Conservation (phyloP, 2,329 filamentous ascomycete species). For the Pezicula radicicola region DNA sequence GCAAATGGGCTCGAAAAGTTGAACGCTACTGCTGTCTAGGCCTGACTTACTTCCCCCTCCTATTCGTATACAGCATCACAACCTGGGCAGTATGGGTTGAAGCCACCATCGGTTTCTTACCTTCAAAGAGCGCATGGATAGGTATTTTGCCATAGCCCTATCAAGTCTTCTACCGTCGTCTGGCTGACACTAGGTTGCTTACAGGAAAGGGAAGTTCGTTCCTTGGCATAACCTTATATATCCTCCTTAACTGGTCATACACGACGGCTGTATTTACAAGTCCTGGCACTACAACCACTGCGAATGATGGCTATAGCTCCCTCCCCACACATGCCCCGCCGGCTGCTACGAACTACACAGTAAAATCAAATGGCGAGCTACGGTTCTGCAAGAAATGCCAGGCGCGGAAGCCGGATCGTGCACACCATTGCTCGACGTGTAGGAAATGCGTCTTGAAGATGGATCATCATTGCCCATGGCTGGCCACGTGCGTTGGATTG, state of each 20-base stretch:
- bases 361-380: conserved; percentile 83
- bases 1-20: conserved; percentile 61
- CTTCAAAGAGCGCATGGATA: conserved; percentile 51
- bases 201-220: conserved; percentile 54
- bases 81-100: conserved; percentile 93
- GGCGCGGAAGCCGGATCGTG: conserved; percentile 87
- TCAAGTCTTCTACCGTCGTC: conserved; percentile 2
- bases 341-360: conserved; percentile 73
- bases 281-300: conserved; percentile 68
- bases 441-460: conserved; percentile 95
- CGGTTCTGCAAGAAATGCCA: conserved; percentile 98
- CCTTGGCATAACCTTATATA: conserved; percentile 68
- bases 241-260: conserved; percentile 84
- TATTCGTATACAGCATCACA: conserved; percentile 86
- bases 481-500: conserved; percentile 91
- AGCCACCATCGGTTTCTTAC: conserved; percentile 64
- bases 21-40: conserved; percentile 83
- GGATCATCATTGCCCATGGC: conserved; percentile 99
- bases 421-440: conserved; percentile 96
- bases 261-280: conserved; percentile 90
- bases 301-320: conserved; percentile 68
- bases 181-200: conserved; percentile 7
- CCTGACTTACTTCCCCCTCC: conserved; percentile 80
- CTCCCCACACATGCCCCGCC: conserved; percentile 70
- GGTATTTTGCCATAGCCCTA: conserved; percentile 38